A percentile compares a stretch with the other conserved stretches of the same genome.
Evolutionary conservation across 768 basidiomycete genomes (phyloP).

Genomic region (Hericium erinaceus): DNA sequence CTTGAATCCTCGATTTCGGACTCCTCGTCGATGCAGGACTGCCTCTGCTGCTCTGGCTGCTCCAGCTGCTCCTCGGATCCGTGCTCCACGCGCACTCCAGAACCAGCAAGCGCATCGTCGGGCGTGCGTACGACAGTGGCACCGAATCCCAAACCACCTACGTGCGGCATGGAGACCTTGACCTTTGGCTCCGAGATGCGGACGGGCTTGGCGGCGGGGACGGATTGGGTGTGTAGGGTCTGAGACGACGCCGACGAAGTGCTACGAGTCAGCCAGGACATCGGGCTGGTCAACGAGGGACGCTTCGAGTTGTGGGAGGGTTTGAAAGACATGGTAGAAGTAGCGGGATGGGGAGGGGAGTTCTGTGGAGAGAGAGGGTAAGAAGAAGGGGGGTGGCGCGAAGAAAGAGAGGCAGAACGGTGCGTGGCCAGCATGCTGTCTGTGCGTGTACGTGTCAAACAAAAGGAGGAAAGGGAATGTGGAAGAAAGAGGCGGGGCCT

Average conservation of each 20-base stretch:
- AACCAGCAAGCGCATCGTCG: slow-evolving; percentile 55
- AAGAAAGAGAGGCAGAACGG: background rate
- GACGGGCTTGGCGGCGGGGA: slow-evolving; percentile 25
- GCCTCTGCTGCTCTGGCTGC: background rate
- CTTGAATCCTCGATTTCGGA: background rate
- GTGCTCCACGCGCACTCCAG: slow-evolving; percentile 12
- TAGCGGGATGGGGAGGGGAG: background rate
- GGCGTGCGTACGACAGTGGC: slow-evolving; percentile 74
- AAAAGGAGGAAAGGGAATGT: background rate
- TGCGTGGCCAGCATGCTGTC: slow-evolving; percentile 8
- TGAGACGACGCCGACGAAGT: slow-evolving; percentile 23
- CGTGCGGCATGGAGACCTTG: slow-evolving; percentile 27
- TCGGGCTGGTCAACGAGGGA: slow-evolving; percentile 29
- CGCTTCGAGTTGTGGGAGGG: slow-evolving; percentile 22
- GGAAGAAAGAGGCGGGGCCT: no score
- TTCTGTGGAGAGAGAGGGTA: slow-evolving; percentile 7
- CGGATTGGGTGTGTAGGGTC: slow-evolving; percentile 16
- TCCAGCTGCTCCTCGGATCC: slow-evolving; percentile 2
- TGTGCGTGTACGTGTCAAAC: background rate
- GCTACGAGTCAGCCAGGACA: slow-evolving; percentile 34
- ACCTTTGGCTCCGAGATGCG: slow-evolving; percentile 37
- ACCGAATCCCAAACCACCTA: slow-evolving; percentile 54
- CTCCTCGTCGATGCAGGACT: background rate
- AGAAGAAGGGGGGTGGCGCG: slow-evolving; percentile 3
- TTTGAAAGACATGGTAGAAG: slow-evolving; percentile 14